Conservation (phyloP, 2,329 filamentous ascomycete genomes). For the Epichloe festucae region DNA sequence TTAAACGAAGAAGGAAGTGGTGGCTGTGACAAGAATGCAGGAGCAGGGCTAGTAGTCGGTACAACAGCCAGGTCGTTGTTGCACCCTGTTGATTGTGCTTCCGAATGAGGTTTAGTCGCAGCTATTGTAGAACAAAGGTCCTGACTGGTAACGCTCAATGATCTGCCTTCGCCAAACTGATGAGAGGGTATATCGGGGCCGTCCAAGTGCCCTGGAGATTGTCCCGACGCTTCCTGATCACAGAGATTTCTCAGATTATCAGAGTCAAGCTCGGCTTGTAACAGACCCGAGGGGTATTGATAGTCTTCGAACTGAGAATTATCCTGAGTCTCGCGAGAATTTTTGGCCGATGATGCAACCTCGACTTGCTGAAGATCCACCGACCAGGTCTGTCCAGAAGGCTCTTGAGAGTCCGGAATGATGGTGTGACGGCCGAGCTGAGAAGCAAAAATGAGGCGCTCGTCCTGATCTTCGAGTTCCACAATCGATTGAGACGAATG, state of each 20-base stretch:
- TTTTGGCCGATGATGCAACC: not conserved
- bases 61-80: not conserved
- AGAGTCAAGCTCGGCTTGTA: not conserved
- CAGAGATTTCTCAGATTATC: not conserved
- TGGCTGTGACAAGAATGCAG: constrained; percentile 9
- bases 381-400: constrained; percentile 14
- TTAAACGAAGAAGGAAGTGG: not conserved
- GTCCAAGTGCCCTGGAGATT: not conserved
- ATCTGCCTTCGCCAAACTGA: constrained; percentile 11
- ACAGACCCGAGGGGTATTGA: not conserved
- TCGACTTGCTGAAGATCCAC: constrained; percentile 2
- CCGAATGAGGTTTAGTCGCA: not conserved
- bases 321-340: not conserved
- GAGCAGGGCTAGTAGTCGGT: constrained; percentile 1
- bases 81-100: not conserved
- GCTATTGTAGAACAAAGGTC: not conserved
- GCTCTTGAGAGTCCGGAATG: constrained; percentile 32
- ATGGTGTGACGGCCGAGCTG: constrained; percentile 25
- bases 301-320: not conserved
- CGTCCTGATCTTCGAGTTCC: constrained; percentile 23
- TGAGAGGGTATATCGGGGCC: constrained; percentile 11
- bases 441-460: constrained; percentile 17
- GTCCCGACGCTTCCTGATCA: not conserved
- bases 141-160: not conserved
- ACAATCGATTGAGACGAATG: constrained; percentile 20